Conservation (phyloP, 2,329 filamentous ascomycete genomes). For the Ilyonectria mors-panacis region DNA sequence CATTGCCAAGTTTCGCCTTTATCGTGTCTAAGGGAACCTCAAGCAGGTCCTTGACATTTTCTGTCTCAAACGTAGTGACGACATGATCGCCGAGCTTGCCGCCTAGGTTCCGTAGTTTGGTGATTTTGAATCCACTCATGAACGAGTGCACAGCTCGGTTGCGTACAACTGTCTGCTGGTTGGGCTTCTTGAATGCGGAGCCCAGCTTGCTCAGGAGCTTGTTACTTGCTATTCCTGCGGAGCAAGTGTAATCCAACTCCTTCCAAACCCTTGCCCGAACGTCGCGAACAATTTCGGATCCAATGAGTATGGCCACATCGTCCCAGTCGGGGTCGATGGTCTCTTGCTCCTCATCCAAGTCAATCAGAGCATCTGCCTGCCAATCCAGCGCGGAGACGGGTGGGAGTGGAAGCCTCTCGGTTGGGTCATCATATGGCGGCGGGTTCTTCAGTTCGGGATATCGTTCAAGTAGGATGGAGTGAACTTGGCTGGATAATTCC, state of each 20-base stretch:
- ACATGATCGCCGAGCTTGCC: conserved; percentile 94
- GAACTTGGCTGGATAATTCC: conserved; percentile 89
- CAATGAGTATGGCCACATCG: conserved; percentile 88
- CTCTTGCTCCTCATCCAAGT: conserved; percentile 83
- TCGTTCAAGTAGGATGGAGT: conserved; percentile 79
- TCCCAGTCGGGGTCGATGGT: conserved; percentile 94
- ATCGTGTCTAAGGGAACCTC: conserved; percentile 81
- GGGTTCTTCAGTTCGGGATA: conserved; percentile 79
- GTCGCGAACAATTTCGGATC: conserved; percentile 87
- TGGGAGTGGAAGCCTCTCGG: conserved; percentile 80
- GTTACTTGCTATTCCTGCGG: conserved; percentile 88
- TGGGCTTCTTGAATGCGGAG: conserved; percentile 92
- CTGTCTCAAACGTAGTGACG: conserved; percentile 84
- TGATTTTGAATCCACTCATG: conserved; percentile 88
- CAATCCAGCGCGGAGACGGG: conserved; percentile 81
- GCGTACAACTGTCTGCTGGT: conserved; percentile 93
- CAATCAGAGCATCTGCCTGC: conserved; percentile 85
- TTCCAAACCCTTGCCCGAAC: conserved; percentile 79
- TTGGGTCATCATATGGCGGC: conserved; percentile 81
- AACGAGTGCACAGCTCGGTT: conserved; percentile 87
- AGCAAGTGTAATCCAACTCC: conserved; percentile 89
- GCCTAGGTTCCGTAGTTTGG: conserved; percentile 94
- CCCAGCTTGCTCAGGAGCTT: conserved; percentile 97
- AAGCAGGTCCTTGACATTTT: conserved; percentile 83
- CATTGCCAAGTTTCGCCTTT: conserved; percentile 83